Evolutionary conservation across 768 basidiomycete species (phyloP).

Genomic region (Strobilomyces echinocephalus): DNA sequence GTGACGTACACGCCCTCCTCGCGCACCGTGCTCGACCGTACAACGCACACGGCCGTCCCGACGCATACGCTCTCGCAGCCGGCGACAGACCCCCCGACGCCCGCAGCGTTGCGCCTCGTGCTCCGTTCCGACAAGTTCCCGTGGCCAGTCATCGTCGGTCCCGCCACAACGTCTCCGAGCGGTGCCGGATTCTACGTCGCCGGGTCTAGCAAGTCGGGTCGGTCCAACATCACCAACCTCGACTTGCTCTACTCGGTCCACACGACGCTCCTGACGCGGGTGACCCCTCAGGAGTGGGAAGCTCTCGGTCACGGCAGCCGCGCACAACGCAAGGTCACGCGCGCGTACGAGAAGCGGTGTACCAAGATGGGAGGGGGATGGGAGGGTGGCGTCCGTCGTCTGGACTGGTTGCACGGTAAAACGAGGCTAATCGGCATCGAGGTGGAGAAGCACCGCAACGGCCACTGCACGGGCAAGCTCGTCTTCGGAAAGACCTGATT

Average conservation of each 20-base stretch:
- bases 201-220: constrained; percentile 15
- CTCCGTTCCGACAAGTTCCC: constrained; percentile 56
- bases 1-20: constrained; percentile 52
- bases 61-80: constrained; percentile 54
- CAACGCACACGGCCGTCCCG: constrained; percentile 50
- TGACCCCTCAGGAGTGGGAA: constrained; percentile 64
- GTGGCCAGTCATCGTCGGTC: constrained; percentile 52
- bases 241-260: constrained; percentile 62
- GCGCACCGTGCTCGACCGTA: constrained; percentile 52
- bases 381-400: constrained; percentile 62
- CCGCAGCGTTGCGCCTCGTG: constrained; percentile 42
- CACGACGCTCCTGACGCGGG: constrained; percentile 47
- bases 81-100: constrained; percentile 57
- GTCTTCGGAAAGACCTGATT: constrained; percentile 42
- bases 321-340: constrained; percentile 53
- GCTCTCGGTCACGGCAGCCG: constrained; percentile 50
- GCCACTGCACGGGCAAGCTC: constrained; percentile 42
- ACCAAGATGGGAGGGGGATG: constrained; percentile 59
- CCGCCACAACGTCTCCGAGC: constrained; percentile 27
- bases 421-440: constrained; percentile 59
- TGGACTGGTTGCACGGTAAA: constrained; percentile 64
- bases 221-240: constrained; percentile 49
- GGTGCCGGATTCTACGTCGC: constrained; percentile 27
- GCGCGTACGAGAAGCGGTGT: constrained; percentile 62
- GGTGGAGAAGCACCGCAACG: constrained; percentile 42